Conservation (phyloP, 1,139 yeast genomes). For the Yamadazyma jaroonii region DNA sequence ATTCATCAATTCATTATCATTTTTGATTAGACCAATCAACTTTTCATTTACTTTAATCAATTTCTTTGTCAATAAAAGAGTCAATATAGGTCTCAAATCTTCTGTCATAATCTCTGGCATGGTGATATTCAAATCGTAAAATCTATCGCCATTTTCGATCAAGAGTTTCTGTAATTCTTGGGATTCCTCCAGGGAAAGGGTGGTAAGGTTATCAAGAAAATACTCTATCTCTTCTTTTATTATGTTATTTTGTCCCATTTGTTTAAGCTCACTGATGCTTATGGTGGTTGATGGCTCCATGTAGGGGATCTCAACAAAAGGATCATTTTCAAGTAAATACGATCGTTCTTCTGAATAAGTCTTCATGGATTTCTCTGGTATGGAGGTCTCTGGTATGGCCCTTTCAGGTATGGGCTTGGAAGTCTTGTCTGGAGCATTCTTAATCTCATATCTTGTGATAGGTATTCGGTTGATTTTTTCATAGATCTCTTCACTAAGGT, state of each 20-base stretch:
- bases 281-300: slow-evolving; percentile 6
- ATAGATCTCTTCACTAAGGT: slow-evolving; percentile 2
- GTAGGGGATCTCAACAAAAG: slow-evolving; percentile 6
- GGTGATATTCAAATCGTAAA: slow-evolving; percentile 1
- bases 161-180: neutral
- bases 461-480: slow-evolving; percentile 1
- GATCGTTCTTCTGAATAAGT: slow-evolving; percentile 24
- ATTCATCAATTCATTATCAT: slow-evolving; percentile 4
- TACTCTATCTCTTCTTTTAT: slow-evolving; percentile 8
- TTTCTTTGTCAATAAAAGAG: neutral
- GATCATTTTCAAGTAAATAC: slow-evolving; percentile 15
- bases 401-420: no score
- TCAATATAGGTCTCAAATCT: slow-evolving; percentile 4
- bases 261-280: slow-evolving; percentile 5
- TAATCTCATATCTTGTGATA: neutral
- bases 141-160: neutral
- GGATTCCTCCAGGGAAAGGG: slow-evolving; percentile 1
- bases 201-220: slow-evolving; percentile 3
- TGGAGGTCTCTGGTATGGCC: no score
- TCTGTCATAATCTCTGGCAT: neutral
- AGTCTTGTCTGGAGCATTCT: neutral
- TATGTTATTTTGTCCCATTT: slow-evolving; percentile 5
- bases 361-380: slow-evolving; percentile 2
- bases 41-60: slow-evolving; percentile 1
- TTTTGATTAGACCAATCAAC: neutral